Conservation (phyloP, 768 basidiomycete genomes). For the Tricholomella constricta region DNA sequence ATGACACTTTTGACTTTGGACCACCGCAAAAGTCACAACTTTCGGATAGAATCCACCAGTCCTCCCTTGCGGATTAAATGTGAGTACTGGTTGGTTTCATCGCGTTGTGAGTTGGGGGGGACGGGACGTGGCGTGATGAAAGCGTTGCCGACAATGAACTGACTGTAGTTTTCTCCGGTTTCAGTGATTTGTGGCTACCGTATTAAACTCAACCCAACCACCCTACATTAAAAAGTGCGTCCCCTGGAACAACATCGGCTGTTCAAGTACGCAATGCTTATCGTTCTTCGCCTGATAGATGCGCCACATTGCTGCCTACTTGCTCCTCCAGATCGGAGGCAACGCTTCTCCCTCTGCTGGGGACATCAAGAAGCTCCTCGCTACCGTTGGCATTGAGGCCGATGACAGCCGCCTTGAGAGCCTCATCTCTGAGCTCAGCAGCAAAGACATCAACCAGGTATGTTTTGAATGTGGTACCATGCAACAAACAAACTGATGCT, state of each 20-base stretch:
- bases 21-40: slow-evolving; percentile 32
- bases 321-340: slow-evolving; percentile 94
- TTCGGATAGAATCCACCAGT: slow-evolving; percentile 92
- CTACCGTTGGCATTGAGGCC: slow-evolving; percentile 83
- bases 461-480: slow-evolving; percentile 28
- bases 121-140: not conserved
- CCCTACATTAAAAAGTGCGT: slow-evolving; percentile 46
- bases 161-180: slow-evolving; percentile 5
- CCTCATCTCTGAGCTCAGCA: slow-evolving; percentile 87
- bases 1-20: slow-evolving; percentile 21
- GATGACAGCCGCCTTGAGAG: slow-evolving; percentile 80
- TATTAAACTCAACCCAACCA: slow-evolving; percentile 34
- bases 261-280: not conserved
- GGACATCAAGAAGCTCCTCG: slow-evolving; percentile 88
- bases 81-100: slow-evolving; percentile 34
- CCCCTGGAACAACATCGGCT: not conserved
- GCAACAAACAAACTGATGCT: slow-evolving; percentile 2
- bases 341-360: slow-evolving; percentile 83
- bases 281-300: slow-evolving; percentile 47
- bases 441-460: slow-evolving; percentile 86
- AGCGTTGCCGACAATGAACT: not conserved
- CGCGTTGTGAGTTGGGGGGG: not conserved
- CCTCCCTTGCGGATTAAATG: slow-evolving; percentile 92
- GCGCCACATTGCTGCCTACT: slow-evolving; percentile 94
- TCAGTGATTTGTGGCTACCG: slow-evolving; percentile 94